A percentile compares a stretch with the other conserved stretches of the same genome.
These are phyloP conservation scores for Pseudogymnoascus sp. DNA, from an alignment of 2,329 filamentous ascomycete genomes.

Conservation along the genomic window DNA sequence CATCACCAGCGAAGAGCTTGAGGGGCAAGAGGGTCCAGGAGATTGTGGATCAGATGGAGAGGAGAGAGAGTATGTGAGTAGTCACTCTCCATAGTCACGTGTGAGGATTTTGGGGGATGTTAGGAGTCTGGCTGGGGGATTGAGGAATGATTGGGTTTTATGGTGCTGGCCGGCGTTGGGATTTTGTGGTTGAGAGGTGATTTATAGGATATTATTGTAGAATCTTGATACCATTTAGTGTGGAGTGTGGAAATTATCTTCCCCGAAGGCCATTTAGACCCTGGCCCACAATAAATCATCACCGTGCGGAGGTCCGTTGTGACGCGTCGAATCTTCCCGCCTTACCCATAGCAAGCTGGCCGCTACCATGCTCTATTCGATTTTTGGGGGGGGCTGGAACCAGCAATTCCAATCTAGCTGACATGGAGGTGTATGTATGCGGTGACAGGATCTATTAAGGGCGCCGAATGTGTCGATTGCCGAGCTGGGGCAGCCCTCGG, in stretches of 20 bases:
- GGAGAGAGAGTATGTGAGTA: not conserved
- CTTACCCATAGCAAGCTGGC: no score
- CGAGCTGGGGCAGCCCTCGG: not conserved
- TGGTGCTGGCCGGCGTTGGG: not conserved
- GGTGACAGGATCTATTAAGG: no score
- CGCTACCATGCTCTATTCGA: no score
- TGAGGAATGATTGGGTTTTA: not conserved
- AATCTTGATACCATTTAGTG: not conserved
- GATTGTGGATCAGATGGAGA: constrained; percentile 7
- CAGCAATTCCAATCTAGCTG: no score
- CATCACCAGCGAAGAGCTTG: not conserved
- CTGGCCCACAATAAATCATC: not conserved
- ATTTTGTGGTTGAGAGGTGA: not conserved
- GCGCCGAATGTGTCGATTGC: no score
- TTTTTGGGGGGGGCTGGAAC: no score
- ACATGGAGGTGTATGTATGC: no score
- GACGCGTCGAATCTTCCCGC: not conserved
- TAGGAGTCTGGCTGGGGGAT: not conserved
- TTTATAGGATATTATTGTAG: not conserved
- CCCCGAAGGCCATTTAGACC: not conserved
- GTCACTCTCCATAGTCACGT: no score
- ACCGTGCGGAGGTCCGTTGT: not conserved
- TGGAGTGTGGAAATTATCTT: not conserved
- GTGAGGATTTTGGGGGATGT: not conserved
- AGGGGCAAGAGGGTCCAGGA: not conserved